Percentiles rank a stretch among this genome's conserved stretches.
These are phyloP conservation scores for Aquilaria yunnanensis DNA, from an alignment of 345 rosid species.

Conservation along the genomic window DNA sequence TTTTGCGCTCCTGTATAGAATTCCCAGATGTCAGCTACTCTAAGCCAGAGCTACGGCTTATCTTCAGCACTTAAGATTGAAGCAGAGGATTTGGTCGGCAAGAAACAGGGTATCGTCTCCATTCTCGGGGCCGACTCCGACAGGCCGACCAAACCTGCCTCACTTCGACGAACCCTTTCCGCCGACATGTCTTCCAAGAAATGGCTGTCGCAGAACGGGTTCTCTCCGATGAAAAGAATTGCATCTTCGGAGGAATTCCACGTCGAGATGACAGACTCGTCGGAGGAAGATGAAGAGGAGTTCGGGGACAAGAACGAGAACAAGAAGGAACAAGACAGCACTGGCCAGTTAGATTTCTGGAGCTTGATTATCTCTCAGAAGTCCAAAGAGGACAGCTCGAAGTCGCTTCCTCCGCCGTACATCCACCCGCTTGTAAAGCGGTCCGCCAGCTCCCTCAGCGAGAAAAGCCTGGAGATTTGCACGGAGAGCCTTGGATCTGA, in stretches of 20 bases:
- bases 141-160: slow-evolving; percentile 22
- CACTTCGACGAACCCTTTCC: slow-evolving; percentile 71
- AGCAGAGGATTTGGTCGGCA: slow-evolving; percentile 22
- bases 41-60: slow-evolving; percentile 36
- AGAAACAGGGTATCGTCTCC: slow-evolving; percentile 67
- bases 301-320: slow-evolving; percentile 9
- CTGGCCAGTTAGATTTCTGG: slow-evolving; percentile 49
- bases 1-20: slow-evolving; percentile 3
- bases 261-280: slow-evolving; percentile 17
- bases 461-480: slow-evolving; percentile 82
- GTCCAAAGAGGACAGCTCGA: slow-evolving; percentile 28
- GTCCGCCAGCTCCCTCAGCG: slow-evolving; percentile 54
- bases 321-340: slow-evolving; percentile 23
- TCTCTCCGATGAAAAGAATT: slow-evolving; percentile 48
- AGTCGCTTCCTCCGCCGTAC: slow-evolving; percentile 44
- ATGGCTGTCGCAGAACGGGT: slow-evolving; percentile 48
- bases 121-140: slow-evolving; percentile 45
- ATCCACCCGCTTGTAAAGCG: slow-evolving; percentile 64
- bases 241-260: slow-evolving; percentile 48
- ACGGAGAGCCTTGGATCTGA: slow-evolving; percentile 99
- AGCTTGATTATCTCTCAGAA: slow-evolving; percentile 48
- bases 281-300: slow-evolving; percentile 21
- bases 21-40: slow-evolving; percentile 35
- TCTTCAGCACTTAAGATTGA: slow-evolving; percentile 37
- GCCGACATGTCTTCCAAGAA: slow-evolving; percentile 84